These are phyloP conservation scores for Platanthera guangdongensis DNA, from an alignment of 106 monocot genomes.

Conservation along the genomic window DNA sequence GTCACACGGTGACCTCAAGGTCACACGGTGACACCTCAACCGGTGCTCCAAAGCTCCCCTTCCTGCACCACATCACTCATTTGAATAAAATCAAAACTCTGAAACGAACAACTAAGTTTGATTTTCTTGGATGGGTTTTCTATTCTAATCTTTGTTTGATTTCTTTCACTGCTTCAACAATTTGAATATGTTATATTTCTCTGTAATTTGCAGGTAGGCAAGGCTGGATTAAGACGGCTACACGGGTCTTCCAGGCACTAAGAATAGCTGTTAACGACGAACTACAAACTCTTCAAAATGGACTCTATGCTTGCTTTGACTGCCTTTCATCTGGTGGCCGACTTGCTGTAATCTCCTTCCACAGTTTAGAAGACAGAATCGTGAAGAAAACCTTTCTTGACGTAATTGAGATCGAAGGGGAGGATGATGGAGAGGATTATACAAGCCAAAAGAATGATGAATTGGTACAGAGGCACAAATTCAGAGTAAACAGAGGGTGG, in stretches of 20 bases:
- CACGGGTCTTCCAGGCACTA: slow-evolving; percentile 90
- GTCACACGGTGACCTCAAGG: too few relatives aligned
- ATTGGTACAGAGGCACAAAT: slow-evolving; percentile 21
- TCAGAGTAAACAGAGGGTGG: slow-evolving; percentile 53
- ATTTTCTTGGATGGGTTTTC: neutral
- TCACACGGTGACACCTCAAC: too few relatives aligned
- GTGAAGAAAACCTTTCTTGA: slow-evolving; percentile 90
- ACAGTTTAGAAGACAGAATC: slow-evolving; percentile 93
- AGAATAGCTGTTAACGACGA: slow-evolving; percentile 94
- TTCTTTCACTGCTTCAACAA: neutral
- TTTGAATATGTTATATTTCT: neutral
- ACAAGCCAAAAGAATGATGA: neutral
- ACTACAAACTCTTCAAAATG: slow-evolving; percentile 57
- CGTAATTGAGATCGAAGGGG: slow-evolving; percentile 31
- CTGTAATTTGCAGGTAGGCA: slow-evolving; percentile 55
- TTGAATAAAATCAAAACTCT: neutral
- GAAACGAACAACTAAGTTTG: neutral
- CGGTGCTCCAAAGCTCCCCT: too few relatives aligned
- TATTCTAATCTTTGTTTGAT: neutral
- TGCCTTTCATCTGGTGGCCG: slow-evolving; percentile 78
- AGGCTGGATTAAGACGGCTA: slow-evolving; percentile 95
- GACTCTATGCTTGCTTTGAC: slow-evolving; percentile 73
- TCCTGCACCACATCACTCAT: neutral
- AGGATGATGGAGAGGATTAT: slow-evolving; percentile 9
- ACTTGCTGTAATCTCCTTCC: slow-evolving; percentile 92